Base-by-base conservation (phyloP, 768 basidiomycete species). In the Neoboletus brunneissimus region DNA sequence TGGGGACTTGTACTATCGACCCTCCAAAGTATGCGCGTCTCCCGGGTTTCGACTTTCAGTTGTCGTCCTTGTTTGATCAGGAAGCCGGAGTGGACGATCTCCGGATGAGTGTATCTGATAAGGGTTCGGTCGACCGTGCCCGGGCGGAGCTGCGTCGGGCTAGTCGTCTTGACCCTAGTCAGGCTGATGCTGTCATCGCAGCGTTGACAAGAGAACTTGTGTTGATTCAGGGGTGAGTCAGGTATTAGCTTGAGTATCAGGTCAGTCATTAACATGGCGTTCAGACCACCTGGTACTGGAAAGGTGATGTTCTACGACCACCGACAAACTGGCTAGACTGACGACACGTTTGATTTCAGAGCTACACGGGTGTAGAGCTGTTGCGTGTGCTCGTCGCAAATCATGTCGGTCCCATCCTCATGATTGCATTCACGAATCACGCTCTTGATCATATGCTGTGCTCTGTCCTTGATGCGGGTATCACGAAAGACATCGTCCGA, bases 261-360 rank as follows among this genome's bases (percentile, higher is more conserved):
- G 9, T 32, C 47, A 0, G 10, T 44, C 11, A 22, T 46, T 51
- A 2, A 53, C 53, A 27, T 47, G 27, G 29, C 27, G 4, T 37
- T 4, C 55, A 88, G 87, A 44, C 89, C 89, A 25, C 89, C 89
- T 1, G 89, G 89, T 1, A 90, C 89, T 0, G 89, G 89, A 58
- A 89, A 89, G 79, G 86, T 86, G 43, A 58, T 54, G 29, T 18
- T 22, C 4, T 37, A 13, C 9, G 4, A 12, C 18, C 16, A 11
- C 11, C 23, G 4, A 13, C 18, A 11, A 29, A 38, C 6, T 35
- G 2, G 20, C 7, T 20, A 27, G 23, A 49, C n/a, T 55, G 53
- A 27, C 38, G 18, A 3, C 2, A 11, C 0, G 16, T 5, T 51
- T 53, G 22, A 11, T 12, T 10, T 41, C 57, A 87, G 84, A 84